These are phyloP conservation scores for Trichoderma sp. DNA, from an alignment of 2,329 filamentous ascomycete species.

Conservation along the genomic window DNA sequence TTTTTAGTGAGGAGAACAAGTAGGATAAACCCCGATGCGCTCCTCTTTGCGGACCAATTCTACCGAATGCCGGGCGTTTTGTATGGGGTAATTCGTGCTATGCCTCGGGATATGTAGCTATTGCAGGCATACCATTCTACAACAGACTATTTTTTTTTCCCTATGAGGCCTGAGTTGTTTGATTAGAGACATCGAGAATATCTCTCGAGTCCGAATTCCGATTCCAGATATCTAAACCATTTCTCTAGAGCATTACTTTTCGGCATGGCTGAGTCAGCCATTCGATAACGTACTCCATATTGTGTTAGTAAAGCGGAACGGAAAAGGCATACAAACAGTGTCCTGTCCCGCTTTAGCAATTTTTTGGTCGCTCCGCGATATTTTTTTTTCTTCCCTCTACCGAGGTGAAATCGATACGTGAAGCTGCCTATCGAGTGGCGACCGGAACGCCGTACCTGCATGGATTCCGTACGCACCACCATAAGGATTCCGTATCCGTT, in stretches of 20 bases:
- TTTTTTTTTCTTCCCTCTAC: not conserved
- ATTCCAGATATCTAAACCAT: not conserved
- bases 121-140: not conserved
- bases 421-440: not conserved
- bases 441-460: not conserved
- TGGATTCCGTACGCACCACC: not conserved
- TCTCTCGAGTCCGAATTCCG: not conserved
- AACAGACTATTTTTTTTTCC: not conserved
- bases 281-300: not conserved
- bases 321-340: not conserved
- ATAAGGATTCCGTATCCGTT: not conserved
- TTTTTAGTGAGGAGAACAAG: conserved; percentile 7
- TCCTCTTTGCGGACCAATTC: not conserved
- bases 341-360: not conserved
- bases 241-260: not conserved
- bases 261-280: not conserved
- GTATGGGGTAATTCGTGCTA: not conserved
- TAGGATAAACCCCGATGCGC: not conserved
- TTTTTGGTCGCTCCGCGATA: not conserved
- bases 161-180: not conserved
- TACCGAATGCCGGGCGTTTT: not conserved
- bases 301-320: not conserved
- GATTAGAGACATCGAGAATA: not conserved
- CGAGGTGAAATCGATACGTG: not conserved
- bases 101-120: not conserved